Evolutionary conservation across 768 basidiomycete species (phyloP).

Genomic region (Crepidotus variabilis): DNA sequence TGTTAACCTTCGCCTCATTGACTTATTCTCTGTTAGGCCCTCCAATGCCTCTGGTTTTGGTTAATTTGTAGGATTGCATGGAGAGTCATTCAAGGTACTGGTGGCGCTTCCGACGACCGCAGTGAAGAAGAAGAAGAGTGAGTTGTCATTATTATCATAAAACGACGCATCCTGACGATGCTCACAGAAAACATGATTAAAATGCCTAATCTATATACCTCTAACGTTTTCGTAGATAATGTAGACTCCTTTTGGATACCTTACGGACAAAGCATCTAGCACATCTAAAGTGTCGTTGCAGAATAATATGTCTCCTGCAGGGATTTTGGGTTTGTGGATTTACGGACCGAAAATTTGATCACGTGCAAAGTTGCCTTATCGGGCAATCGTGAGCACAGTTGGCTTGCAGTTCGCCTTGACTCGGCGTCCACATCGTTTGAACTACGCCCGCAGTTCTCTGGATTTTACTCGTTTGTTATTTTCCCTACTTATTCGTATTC

Average conservation of each 20-base stretch:
- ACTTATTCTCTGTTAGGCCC: slow-evolving; percentile 35
- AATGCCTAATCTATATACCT: neutral
- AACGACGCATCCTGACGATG: neutral
- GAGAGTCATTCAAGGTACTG: slow-evolving; percentile 68
- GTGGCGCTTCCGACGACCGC: slow-evolving; percentile 81
- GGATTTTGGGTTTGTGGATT: neutral
- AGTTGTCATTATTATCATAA: slow-evolving; percentile 5
- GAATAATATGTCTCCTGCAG: neutral
- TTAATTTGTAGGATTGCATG: slow-evolving; percentile 86
- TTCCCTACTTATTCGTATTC: slow-evolving; percentile 10
- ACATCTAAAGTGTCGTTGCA: neutral
- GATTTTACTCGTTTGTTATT: neutral
- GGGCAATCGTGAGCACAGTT: slow-evolving; percentile 3
- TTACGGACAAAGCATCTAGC: neutral
- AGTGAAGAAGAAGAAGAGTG: slow-evolving; percentile 67
- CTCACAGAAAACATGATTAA: neutral
- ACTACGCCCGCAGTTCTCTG: slow-evolving; percentile 1
- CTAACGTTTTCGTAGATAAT: neutral
- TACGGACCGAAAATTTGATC: neutral
- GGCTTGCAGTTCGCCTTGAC: slow-evolving; percentile 3
- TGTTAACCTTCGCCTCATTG: neutral
- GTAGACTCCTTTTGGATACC: neutral
- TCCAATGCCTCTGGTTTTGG: slow-evolving; percentile 82
- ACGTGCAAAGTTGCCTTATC: slow-evolving; percentile 6
- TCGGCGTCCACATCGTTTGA: neutral